Evolutionary conservation across 2,329 filamentous ascomycete genomes (phyloP).

Genomic region (Aspergillus quadricinctus): DNA sequence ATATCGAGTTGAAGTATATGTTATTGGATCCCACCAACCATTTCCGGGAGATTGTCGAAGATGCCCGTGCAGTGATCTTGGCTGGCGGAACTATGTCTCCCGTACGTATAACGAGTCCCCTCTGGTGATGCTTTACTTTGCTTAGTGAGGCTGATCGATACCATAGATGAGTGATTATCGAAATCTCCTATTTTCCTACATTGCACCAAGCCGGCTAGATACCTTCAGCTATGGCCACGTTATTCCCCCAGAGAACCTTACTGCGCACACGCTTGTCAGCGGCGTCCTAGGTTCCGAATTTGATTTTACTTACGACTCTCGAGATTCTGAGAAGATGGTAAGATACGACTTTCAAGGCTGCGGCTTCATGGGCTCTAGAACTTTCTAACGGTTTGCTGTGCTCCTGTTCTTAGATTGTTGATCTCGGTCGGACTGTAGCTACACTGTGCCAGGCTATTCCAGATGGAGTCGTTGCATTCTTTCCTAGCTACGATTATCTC

Average conservation of each 20-base stretch:
- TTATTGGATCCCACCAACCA: conserved; percentile 87
- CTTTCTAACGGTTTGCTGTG: conserved; percentile 1
- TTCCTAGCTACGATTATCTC: conserved; percentile 90
- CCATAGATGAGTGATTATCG: conserved; percentile 75
- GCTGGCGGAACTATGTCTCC: conserved; percentile 98
- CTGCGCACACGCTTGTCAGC: conserved; percentile 65
- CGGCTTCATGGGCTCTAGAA: neutral
- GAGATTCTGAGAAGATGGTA: conserved; percentile 63
- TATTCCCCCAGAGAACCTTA: conserved; percentile 75
- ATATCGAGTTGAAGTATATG: conserved; percentile 71
- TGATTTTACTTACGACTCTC: conserved; percentile 82
- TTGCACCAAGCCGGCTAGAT: conserved; percentile 59
- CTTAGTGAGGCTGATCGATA: conserved; percentile 7
- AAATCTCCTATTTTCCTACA: conserved; percentile 75
- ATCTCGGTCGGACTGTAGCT: conserved; percentile 69
- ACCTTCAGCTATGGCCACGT: conserved; percentile 94
- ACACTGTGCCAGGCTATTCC: conserved; percentile 70
- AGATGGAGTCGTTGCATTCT: conserved; percentile 90
- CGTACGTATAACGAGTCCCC: conserved; percentile 30
- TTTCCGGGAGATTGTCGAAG: conserved; percentile 80
- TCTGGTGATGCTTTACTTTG: neutral
- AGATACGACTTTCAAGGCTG: conserved; percentile 3
- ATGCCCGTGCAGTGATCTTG: conserved; percentile 80
- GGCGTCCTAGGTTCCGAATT: conserved; percentile 54
- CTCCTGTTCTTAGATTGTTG: conserved; percentile 48